Evolutionary conservation across 495 filamentous ascomycete genomes (phyloP).

Genomic region (Staphylotrichum tortipilum): DNA sequence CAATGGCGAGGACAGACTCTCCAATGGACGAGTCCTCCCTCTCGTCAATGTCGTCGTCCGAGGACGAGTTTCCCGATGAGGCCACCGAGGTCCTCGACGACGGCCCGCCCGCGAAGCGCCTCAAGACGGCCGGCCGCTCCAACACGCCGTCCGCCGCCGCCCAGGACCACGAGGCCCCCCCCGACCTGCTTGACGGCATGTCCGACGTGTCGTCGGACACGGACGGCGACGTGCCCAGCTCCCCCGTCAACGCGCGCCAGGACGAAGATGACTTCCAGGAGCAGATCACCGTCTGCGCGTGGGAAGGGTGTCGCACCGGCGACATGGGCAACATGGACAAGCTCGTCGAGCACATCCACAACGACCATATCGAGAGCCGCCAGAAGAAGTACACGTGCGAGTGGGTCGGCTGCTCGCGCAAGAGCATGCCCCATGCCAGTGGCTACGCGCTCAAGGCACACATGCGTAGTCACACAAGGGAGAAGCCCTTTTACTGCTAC

Average conservation of each 20-base stretch:
- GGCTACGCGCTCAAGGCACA: conserved; percentile 93
- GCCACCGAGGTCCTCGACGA: conserved; percentile 28
- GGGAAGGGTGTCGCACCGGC: conserved; percentile 75
- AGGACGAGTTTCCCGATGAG: conserved; percentile 41
- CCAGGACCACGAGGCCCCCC: conserved; percentile 33
- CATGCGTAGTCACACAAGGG: conserved; percentile 94
- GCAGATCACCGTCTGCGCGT: conserved; percentile 81
- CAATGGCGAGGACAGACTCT: conserved; percentile 24
- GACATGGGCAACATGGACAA: conserved; percentile 90
- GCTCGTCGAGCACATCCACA: conserved; percentile 86
- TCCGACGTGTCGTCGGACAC: conserved; percentile 78
- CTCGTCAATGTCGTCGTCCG: conserved; percentile 37
- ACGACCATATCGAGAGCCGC: conserved; percentile 78
- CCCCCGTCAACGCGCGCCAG: conserved; percentile 50
- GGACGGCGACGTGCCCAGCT: conserved; percentile 71
- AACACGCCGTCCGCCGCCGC: conserved; percentile 38
- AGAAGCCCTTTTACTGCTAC: conserved; percentile 96
- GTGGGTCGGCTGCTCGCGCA: conserved; percentile 80
- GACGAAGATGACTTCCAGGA: conserved; percentile 80
- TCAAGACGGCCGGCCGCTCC: conserved; percentile 37
- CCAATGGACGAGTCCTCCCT: conserved; percentile 30
- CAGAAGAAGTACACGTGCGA: conserved; percentile 76
- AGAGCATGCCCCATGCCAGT: conserved; percentile 84
- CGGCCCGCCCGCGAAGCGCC: conserved; percentile 43
- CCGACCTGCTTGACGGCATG: conserved; percentile 32